Base-by-base conservation (phyloP, 2,329 filamentous ascomycete species). In the Ceratocystis ficicola region DNA sequence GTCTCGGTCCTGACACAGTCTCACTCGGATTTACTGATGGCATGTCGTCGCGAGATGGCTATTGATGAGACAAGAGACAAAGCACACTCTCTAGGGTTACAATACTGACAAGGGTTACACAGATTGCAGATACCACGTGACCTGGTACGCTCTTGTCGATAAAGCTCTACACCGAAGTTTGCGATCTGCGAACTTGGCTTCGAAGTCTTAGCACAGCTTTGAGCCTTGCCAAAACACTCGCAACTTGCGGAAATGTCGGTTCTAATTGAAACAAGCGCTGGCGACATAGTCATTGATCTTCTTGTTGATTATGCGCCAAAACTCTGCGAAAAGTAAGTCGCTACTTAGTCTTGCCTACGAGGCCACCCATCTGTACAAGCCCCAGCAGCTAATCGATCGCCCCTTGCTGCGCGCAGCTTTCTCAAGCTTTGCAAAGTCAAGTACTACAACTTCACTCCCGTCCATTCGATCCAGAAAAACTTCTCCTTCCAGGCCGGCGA, bases 401-500 rank as follows among this genome's bases (percentile, higher is more conserved):
- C 57, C 20, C 79, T 74, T 74, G 68, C 72, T 32, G 6, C n/a
- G n/a, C 80, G 79, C 76, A 95, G 90, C 81, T 97, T 99, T 76
- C 80, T 99, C 66, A 97, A 99, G 81, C 89, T 99, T 71, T 96
- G 94, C 84, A 97, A 97, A 78, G 81, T 91, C 77, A 99, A 96
- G 79, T 99, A 97, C 79, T 99, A 96, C 85, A 97, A 97, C 79
- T 97, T 95, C 75, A 86, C 91, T 5, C 94, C 93, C 30, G 79
- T 97, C 65, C 90, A 96, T 77, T 91, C 87, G 70, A 84, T 99
- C 46, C 94, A 96, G 74, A 94, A 93, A 75, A 86, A 90, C 76
- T 97, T 96, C 77, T 95, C 92, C 68, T 96, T 96, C 76, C 93
- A 97, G 76, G 95, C 90, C 41, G 93, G 93, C 74, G 94, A 97